Evolutionary conservation across 2,329 filamentous ascomycete genomes (phyloP), one percentile per base, ranked within the genome.

Genomic region (Hyphodiscus sp.): DNA sequence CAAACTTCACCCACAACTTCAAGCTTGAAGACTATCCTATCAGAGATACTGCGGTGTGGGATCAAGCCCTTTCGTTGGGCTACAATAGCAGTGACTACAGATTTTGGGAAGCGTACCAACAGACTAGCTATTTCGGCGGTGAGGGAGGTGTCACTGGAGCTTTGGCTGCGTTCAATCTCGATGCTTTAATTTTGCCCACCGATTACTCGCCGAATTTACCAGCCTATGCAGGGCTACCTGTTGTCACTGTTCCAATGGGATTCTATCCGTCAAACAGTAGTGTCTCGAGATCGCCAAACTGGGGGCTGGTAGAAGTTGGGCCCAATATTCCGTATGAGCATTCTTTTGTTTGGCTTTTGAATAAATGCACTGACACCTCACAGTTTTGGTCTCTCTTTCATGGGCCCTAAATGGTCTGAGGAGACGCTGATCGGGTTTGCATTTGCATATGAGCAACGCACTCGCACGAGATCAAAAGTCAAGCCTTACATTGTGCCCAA

Each of bases 191-290:
- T 1, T 58, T 86, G 4, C 85, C 84, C 0, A 81, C 81, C 0
- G 58, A 68, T 13, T 69, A 75, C 20, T 71, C 77, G 0, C 68
- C 74, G 0, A 66, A 69, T 1, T 71, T 80, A 4, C 75, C 80
- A 1, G 80, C 79, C 0, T 68, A 82, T 19, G 73, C 83, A 0
- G 83, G 83, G 1, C 73, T 75, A 0, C 85, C 85, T 0, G 74
- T 83, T 4, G 70, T 88, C 11, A 83, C 80, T 0, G 79, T 88
- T 0, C 85, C 84, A 0, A 68, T 88, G 53, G 83, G 83, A 0
- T 75, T 74, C 42, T 78, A 76, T 49, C 78, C 80, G 0, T 58
- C 68, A 0, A 74, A 76, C 29, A 76, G 75, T 6, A 53, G 49
- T 26, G 43, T 63, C 11, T 73, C 82, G 2, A 63, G 67, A 20